Conservation (phyloP, 495 filamentous ascomycete genomes). For the Hypoxylon lienhwacheense region DNA sequence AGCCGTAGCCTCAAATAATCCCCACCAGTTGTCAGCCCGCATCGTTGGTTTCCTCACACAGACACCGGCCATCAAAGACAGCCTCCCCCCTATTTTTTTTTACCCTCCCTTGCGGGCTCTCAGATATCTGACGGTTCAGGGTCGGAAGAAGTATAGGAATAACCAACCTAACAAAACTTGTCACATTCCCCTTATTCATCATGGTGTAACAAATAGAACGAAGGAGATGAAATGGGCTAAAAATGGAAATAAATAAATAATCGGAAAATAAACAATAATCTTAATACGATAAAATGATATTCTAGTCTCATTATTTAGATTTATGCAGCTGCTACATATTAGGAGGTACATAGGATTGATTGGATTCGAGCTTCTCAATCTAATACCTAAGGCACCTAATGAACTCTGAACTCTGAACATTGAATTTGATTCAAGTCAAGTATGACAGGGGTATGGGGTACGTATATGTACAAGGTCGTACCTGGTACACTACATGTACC, state of each 20-base stretch:
- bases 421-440: no score
- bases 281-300: conserved; percentile 33
- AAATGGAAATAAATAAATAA: conserved; percentile 32
- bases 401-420: no score
- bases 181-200: conserved; percentile 23
- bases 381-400: no score
- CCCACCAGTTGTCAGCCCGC: conserved; percentile 30
- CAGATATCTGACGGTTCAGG: conserved; percentile 9
- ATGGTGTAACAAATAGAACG: conserved; percentile 6
- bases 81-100: conserved; percentile 17
- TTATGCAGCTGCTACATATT: conserved; percentile 22
- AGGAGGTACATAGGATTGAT: not conserved
- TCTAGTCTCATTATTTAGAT: conserved; percentile 32
- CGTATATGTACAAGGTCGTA: no score
- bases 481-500: not conserved
- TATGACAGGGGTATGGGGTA: no score
- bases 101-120: not conserved
- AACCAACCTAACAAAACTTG: conserved; percentile 14
- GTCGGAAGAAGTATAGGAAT: conserved; percentile 5
- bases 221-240: conserved; percentile 2
- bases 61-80: conserved; percentile 22
- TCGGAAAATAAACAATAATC: conserved; percentile 32
- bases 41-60: conserved; percentile 22
- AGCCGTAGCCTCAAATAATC: conserved; percentile 31
- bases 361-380: no score